Evolutionary conservation across 23 red algal genomes (phyloP), one percentile per base, ranked within the genome.

Genomic region (Gracilaria gracilis): DNA sequence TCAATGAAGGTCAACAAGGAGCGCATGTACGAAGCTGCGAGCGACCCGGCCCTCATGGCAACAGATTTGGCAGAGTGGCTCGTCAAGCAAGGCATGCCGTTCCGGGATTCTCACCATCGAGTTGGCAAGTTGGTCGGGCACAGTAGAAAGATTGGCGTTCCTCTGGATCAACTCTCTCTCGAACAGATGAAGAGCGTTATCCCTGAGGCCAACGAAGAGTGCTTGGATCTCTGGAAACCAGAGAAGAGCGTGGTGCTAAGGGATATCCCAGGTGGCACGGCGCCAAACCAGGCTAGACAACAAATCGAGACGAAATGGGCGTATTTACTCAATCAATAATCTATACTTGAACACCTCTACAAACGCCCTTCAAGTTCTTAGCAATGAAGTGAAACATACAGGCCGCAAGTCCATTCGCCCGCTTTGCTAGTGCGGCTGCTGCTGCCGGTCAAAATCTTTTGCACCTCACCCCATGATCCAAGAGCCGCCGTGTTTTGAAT

Each of bases 21-120:
- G 7, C 84, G 94, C 20, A 99, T 99, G 97, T 83, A 84, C 9
- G 57, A 79, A 11, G 90, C 97, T 11, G 97, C 97, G 35, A 82
- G 77, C 49, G 97, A 99, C 42, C 94, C 97, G 29, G 94, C 94
- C 0, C 91, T 99, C 5, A 99, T 99, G 97, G 97, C 97, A 55
- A 99, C 97, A 0, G 97, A 99, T 76, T 85, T 99, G 76, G 97
- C 97, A 9, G 97, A 99, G 74, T 99, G 97, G 97, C 91, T 99
- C 23, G 97, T 99, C n/a, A 81, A 88, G 32, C 53, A 87, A 75
- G 93, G 93, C 23, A 91, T 99, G 67, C 97, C 97, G 28, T 99
- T 99, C 70, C 91, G 97, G 21, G 78, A 95, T 32, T 94, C 97
- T 23, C 97, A 99, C 77, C 94, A 99, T 76, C 97, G 97, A 35